Conservation (phyloP, 2,329 filamentous ascomycete species). For the Magnaporthiopsis incrustans region DNA sequence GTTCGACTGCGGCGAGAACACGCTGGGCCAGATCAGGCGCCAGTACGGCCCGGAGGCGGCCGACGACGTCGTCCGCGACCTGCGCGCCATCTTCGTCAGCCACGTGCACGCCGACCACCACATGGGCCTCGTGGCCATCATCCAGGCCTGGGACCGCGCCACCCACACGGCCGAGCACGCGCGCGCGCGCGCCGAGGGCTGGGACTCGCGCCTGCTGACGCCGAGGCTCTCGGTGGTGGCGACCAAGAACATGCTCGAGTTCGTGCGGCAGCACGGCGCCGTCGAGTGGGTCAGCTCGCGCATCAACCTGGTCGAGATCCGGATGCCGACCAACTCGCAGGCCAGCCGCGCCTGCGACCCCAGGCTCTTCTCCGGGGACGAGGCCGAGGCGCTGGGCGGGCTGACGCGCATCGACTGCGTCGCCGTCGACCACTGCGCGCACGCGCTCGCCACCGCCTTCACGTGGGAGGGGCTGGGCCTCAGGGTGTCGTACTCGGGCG, state of each 20-base stretch:
- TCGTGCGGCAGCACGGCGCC: constrained; percentile 70
- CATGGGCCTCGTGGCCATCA: constrained; percentile 71
- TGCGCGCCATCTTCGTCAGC: constrained; percentile 84
- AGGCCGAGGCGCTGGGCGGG: constrained; percentile 41
- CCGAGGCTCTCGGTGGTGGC: constrained; percentile 56
- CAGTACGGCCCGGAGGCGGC: constrained; percentile 60
- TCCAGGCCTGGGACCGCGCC: constrained; percentile 69
- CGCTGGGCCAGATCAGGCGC: constrained; percentile 76
- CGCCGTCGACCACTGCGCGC: constrained; percentile 69
- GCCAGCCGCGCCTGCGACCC: constrained; percentile 15
- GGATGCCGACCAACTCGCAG: constrained; percentile 8
- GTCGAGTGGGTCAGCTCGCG: constrained; percentile 68
- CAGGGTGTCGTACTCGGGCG: constrained; percentile 87
- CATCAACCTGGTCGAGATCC: constrained; percentile 25
- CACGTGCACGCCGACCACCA: constrained; percentile 97
- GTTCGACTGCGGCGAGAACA: constrained; percentile 88
- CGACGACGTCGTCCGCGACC: constrained; percentile 62
- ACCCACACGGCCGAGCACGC: constrained; percentile 32
- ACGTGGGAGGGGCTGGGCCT: constrained; percentile 64
- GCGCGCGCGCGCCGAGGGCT: constrained; percentile 21
- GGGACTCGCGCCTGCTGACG: constrained; percentile 18
- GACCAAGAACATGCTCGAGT: constrained; percentile 61
- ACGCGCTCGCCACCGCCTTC: constrained; percentile 67
- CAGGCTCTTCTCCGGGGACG: constrained; percentile 24
- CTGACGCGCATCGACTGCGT: constrained; percentile 60